Base-by-base conservation (phyloP, 2,329 filamentous ascomycete genomes). In the Fusarium incarnatum region DNA sequence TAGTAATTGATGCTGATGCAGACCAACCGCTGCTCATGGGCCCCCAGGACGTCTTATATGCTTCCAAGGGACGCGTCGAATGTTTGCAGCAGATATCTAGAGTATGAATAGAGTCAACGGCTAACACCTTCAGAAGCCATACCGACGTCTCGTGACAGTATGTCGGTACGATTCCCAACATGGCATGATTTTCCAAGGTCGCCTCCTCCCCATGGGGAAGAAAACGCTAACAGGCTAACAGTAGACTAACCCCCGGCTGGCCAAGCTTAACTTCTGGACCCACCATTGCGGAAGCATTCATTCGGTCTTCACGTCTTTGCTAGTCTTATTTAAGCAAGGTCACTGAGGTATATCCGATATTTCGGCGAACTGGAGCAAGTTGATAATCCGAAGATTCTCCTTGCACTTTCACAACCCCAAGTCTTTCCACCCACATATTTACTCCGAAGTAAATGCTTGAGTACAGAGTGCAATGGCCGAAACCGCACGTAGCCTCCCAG, bases 331-430 rank as follows among this genome's bases (percentile, higher is more conserved):
- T 3, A 2, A 34, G 58, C n/a, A 62, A 42, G 41, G n/a, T 5
- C 5, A 2, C 1, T 42, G 6, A 28, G 25, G 52, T 61, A 72
- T 56, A 47, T 73, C 73, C 73, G 73, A 75, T 0, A 56, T 72
- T 75, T 73, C 66, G 63, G 73, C 73, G 73, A 53, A 48, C 20
- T 27, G 20, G 22, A 20, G 30, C 22, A 27, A 63, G 32, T 6
- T 55, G 32, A 12, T 60, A 40, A 63, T 71, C 71, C 71, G 71
- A 73, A 20, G 23, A 72, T 73, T 73, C 68, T 73, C 71, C 71
- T 73, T 45, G 49, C 60, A 55, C 12, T 23, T 41, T 59, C 9
- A 46, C 23, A 7, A 28, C 22, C 9, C 6, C 34, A 16, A 10
- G 2, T 2, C 4, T n/a, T 41, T 2, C 11, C 16, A 5, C 16